Conservation (phyloP, 2,329 filamentous ascomycete genomes). For the Acrodontium crateriforme region DNA sequence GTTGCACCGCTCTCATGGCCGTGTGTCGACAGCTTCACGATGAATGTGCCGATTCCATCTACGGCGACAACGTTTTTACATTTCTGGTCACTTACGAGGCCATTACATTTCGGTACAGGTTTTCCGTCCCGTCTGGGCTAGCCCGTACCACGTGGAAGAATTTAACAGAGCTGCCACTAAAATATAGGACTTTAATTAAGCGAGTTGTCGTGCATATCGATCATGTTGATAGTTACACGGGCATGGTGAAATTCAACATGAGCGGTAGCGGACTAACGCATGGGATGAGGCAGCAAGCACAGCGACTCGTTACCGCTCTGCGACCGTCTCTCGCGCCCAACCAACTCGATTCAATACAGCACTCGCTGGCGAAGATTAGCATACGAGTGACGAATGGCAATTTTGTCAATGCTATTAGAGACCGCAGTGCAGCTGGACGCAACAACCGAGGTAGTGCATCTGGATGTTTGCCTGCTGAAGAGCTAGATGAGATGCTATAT, state of each 20-base stretch:
- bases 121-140: conserved; percentile 27
- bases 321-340: not conserved
- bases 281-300: conserved; percentile 28
- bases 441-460: too few species aligned
- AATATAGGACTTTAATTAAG: conserved; percentile 29
- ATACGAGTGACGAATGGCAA: conserved; percentile 19
- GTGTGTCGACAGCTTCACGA: conserved; percentile 30
- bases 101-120: conserved; percentile 32
- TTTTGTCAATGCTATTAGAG: too few species aligned
- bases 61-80: conserved; percentile 33
- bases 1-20: conserved; percentile 26
- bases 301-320: conserved; percentile 27
- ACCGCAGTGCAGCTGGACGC: conserved; percentile 16
- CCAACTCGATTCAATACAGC: not conserved
- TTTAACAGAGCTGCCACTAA: conserved; percentile 27
- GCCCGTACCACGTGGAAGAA: conserved; percentile 29
- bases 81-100: conserved; percentile 30
- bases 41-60: conserved; percentile 33
- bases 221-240: conserved; percentile 35
- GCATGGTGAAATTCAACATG: conserved; percentile 40
- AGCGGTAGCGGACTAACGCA: conserved; percentile 29
- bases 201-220: conserved; percentile 32
- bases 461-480: conserved; percentile 17
- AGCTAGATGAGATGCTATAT: conserved; percentile 29
- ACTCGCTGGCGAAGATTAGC: conserved; percentile 11